Conservation (phyloP, 1,284 basidiomycete species). For the Microbotryum scabiosae region DNA sequence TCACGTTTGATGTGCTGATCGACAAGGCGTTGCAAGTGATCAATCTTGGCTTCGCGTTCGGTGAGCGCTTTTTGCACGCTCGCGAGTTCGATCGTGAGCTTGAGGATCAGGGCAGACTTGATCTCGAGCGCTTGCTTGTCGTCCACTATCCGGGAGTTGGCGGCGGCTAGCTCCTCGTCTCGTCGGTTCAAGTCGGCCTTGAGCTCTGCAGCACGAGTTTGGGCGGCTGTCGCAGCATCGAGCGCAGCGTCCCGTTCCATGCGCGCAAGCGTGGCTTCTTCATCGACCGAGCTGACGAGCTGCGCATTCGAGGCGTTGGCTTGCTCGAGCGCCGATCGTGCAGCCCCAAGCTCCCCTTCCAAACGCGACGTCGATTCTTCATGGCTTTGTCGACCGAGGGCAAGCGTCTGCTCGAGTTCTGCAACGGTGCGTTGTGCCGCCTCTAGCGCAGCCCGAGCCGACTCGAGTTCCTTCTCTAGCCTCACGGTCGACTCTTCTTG, state of each 20-base stretch:
- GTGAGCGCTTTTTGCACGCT: neutral
- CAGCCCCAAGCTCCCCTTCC: too few species aligned
- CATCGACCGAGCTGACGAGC: too few species aligned
- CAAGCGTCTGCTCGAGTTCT: too few species aligned
- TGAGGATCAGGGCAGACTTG: neutral
- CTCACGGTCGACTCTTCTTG: too few species aligned
- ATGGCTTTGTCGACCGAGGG: too few species aligned
- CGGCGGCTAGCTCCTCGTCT: neutral
- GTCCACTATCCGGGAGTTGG: neutral
- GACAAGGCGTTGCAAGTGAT: constrained; percentile 1
- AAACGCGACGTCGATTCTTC: too few species aligned
- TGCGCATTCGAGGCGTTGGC: too few species aligned
- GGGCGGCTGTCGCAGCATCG: constrained; percentile 3
- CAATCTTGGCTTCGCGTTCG: neutral
- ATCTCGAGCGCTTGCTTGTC: neutral
- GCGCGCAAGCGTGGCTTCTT: too few species aligned
- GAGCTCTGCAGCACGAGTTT: constrained; percentile 8
- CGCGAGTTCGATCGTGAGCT: neutral
- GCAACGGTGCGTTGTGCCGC: too few species aligned
- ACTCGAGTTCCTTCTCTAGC: too few species aligned
- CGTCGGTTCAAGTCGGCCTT: constrained; percentile 7
- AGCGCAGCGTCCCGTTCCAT: constrained; percentile 14
- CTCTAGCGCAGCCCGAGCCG: too few species aligned
- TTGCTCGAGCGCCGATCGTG: too few species aligned
- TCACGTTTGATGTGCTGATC: constrained; percentile 8